These are phyloP conservation scores for Cylindrodendrum hubeiense DNA, from an alignment of 2,329 filamentous ascomycete genomes.

Conservation along the genomic window DNA sequence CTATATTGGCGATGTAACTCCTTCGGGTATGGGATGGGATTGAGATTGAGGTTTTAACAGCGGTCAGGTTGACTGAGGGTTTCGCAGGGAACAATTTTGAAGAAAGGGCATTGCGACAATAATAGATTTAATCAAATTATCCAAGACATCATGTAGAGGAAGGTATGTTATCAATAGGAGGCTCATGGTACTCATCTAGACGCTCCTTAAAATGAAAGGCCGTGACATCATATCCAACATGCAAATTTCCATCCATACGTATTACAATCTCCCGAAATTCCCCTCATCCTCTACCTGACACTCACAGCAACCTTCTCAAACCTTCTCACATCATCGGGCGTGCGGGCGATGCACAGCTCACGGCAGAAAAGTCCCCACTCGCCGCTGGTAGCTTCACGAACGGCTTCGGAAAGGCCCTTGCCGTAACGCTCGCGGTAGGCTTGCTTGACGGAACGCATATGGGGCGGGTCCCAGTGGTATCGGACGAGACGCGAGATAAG, in stretches of 20 bases:
- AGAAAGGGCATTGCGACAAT: constrained; percentile 47
- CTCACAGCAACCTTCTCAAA: constrained; percentile 56
- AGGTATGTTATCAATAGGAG: constrained; percentile 25
- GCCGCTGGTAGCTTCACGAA: constrained; percentile 80
- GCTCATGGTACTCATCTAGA: constrained; percentile 24
- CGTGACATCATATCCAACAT: constrained; percentile 4
- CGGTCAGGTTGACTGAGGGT: neutral
- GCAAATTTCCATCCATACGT: neutral
- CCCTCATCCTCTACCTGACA: constrained; percentile 25
- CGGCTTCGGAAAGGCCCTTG: constrained; percentile 79
- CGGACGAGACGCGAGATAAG: constrained; percentile 89
- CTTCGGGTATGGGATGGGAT: too few species aligned
- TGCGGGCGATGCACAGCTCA: constrained; percentile 73
- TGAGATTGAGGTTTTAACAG: neutral
- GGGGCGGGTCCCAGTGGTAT: constrained; percentile 90
- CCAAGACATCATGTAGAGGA: constrained; percentile 16
- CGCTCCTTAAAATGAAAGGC: constrained; percentile 17
- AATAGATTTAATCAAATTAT: constrained; percentile 1
- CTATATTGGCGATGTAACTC: too few species aligned
- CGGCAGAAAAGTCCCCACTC: constrained; percentile 84
- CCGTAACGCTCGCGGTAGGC: constrained; percentile 86
- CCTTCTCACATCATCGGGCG: constrained; percentile 69
- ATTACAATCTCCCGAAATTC: neutral
- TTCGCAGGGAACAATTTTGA: neutral
- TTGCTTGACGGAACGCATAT: constrained; percentile 82